Percentiles rank a stretch among this genome's conserved stretches.
Evolutionary conservation across 1,284 basidiomycete species (phyloP).

Genomic region (Tilletia walkeri): DNA sequence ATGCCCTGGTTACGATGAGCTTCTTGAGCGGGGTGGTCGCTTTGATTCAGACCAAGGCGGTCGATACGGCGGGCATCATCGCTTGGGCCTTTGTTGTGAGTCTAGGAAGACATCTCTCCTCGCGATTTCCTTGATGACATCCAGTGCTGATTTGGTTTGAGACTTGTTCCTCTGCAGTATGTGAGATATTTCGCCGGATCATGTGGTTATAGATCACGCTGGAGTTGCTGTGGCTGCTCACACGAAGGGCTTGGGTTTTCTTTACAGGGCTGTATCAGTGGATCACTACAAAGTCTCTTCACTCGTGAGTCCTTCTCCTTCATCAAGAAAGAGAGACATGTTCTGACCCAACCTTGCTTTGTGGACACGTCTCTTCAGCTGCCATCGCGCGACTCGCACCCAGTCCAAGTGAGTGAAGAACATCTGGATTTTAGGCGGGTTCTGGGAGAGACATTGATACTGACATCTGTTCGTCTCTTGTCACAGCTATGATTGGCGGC

Average conservation of each 20-base stretch:
- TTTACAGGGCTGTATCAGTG: not conserved
- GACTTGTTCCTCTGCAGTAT: not conserved
- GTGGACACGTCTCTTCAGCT: too few species aligned
- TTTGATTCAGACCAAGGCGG: not conserved
- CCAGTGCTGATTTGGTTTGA: not conserved
- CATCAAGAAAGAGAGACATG: not conserved
- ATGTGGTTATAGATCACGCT: not conserved
- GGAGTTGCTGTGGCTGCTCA: not conserved
- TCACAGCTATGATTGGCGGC: not conserved
- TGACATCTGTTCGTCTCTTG: not conserved
- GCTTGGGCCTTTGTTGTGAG: conserved; percentile 4
- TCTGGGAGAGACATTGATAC: not conserved
- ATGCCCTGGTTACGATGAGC: not conserved
- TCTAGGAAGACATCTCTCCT: not conserved
- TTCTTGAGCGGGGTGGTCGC: conserved; percentile 8
- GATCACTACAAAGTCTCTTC: conserved; percentile 8
- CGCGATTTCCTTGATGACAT: not conserved
- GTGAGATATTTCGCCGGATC: not conserved
- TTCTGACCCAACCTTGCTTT: too few species aligned
- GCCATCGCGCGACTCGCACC: too few species aligned
- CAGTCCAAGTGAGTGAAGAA: too few species aligned
- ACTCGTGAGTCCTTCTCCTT: not conserved
- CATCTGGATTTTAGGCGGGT: not conserved
- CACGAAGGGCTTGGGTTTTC: too few species aligned
- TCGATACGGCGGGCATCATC: not conserved